phyloP scores from a whole-genome alignment of 805 yeast species.

The Wickerhamiella shivajii region DNA sequence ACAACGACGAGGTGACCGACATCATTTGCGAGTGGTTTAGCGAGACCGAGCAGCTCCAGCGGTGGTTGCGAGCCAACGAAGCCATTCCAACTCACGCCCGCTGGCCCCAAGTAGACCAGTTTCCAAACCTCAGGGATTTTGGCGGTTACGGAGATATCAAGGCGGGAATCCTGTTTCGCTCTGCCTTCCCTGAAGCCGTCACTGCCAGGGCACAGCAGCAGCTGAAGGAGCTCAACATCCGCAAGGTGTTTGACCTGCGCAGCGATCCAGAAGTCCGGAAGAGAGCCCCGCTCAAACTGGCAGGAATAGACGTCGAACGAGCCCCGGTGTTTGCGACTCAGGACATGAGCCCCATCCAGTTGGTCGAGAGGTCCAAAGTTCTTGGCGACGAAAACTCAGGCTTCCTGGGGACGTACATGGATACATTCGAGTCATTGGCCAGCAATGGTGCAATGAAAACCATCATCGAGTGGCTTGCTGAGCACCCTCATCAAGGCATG shows the following conservation, averaged over 20 bases:
- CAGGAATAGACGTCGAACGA: constrained; percentile 36
- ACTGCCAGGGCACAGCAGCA: constrained; percentile 35
- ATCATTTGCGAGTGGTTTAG: constrained; percentile 33
- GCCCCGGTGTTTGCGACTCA: constrained; percentile 41
- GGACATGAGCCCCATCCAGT: constrained; percentile 50
- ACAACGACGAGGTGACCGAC: constrained; percentile 38
- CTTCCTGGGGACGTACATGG: constrained; percentile 46
- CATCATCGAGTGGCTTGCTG: constrained; percentile 38
- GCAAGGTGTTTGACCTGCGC: constrained; percentile 52
- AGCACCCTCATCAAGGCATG: too few relatives aligned
- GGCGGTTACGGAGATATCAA: constrained; percentile 57
- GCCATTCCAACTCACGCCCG: constrained; percentile 32
- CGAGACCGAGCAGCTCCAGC: constrained; percentile 34
- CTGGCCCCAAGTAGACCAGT: constrained; percentile 52
- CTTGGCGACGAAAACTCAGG: constrained; percentile 47
- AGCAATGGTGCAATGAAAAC: constrained; percentile 1
- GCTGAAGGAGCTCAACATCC: constrained; percentile 33
- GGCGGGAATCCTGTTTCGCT: constrained; percentile 42
- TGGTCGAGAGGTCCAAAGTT: constrained; percentile 40
- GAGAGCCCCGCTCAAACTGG: constrained; percentile 32
- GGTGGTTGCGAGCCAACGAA: constrained; percentile 33
- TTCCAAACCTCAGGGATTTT: constrained; percentile 59
- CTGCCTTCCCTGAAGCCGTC: constrained; percentile 43
- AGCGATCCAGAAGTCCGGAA: constrained; percentile 36
- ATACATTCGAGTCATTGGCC: constrained; percentile 33